A percentile compares a stretch with the other conserved stretches of the same genome.
These are phyloP conservation scores for Phytophthora sp. DNA, from an alignment of 352 stramenopile species.

Conservation along the genomic window DNA sequence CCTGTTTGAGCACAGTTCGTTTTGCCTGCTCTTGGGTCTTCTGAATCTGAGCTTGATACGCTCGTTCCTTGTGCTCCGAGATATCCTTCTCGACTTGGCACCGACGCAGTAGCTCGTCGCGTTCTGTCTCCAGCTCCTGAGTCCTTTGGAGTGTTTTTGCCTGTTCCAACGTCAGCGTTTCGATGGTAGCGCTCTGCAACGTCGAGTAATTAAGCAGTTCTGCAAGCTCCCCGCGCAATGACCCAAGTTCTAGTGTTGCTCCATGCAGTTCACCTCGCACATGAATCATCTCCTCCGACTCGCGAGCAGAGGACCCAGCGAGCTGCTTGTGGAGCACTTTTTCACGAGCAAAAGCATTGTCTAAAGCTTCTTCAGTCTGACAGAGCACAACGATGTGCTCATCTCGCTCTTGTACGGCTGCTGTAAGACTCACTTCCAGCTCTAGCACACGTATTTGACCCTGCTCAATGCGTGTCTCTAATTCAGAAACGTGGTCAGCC, in stretches of 20 bases:
- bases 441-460: slow-evolving; percentile 8
- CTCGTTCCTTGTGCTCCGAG: slow-evolving; percentile 6
- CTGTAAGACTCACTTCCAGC: slow-evolving; percentile 5
- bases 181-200: slow-evolving; percentile 28
- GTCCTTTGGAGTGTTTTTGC: not conserved
- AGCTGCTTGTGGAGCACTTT: slow-evolving; percentile 19
- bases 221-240: slow-evolving; percentile 29
- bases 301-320: not conserved
- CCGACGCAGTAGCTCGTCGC: slow-evolving; percentile 10
- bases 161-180: slow-evolving; percentile 19
- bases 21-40: slow-evolving; percentile 4
- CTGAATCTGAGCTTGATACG: not conserved
- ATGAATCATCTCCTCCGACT: slow-evolving; percentile 25
- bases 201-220: slow-evolving; percentile 30
- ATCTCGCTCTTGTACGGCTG: slow-evolving; percentile 6
- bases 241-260: slow-evolving; percentile 27
- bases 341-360: slow-evolving; percentile 16
- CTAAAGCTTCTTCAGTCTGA: slow-evolving; percentile 28
- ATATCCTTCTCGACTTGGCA: not conserved
- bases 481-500: not conserved
- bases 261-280: slow-evolving; percentile 30
- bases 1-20: not conserved
- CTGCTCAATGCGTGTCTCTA: not conserved
- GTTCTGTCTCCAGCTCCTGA: slow-evolving; percentile 16
- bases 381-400: slow-evolving; percentile 12